A percentile compares a stretch with the other conserved stretches of the same genome.
These are phyloP conservation scores for Wickerhamomyces kurtzmanii DNA, from an alignment of 805 yeast genomes.

Conservation along the genomic window DNA sequence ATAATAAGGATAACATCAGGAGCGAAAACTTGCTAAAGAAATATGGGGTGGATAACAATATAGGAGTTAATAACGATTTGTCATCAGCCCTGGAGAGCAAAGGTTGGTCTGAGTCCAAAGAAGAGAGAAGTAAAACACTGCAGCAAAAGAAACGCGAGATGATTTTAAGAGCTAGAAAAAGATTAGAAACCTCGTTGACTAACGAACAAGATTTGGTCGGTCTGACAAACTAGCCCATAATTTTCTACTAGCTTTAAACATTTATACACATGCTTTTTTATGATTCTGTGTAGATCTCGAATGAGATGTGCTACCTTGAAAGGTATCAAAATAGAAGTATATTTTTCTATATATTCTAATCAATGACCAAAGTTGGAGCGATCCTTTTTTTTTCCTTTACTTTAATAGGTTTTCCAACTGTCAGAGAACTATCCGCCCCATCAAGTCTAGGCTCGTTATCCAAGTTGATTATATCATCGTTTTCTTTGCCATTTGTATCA, in stretches of 20 bases:
- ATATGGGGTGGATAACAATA: slow-evolving; percentile 27
- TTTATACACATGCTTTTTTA: slow-evolving; percentile 19
- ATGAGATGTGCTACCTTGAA: too few relatives aligned
- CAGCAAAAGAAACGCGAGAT: slow-evolving; percentile 43
- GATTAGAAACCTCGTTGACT: slow-evolving; percentile 30
- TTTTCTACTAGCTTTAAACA: slow-evolving; percentile 9
- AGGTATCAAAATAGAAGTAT: too few relatives aligned
- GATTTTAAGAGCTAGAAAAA: slow-evolving; percentile 52
- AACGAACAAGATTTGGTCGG: slow-evolving; percentile 14
- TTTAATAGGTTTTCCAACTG: too few relatives aligned
- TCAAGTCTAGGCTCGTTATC: too few relatives aligned
- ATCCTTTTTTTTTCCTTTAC: too few relatives aligned
- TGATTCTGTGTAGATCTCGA: too few relatives aligned
- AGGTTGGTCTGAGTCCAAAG: slow-evolving; percentile 32
- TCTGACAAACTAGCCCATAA: slow-evolving; percentile 1
- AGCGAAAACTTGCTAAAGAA: slow-evolving; percentile 27
- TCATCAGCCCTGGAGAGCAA: slow-evolving; percentile 6
- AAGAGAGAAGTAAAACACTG: slow-evolving; percentile 31
- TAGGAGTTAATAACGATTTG: slow-evolving; percentile 1
- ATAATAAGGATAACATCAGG: slow-evolving; percentile 12
- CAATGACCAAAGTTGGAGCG: too few relatives aligned
- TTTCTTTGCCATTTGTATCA: too few relatives aligned
- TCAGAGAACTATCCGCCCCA: too few relatives aligned
- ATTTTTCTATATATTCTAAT: too few relatives aligned
- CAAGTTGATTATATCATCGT: too few relatives aligned